Evolutionary conservation across 768 basidiomycete species (phyloP), one percentile per base, ranked within the genome.

Genomic region (Lactifluus hygrophoroides): DNA sequence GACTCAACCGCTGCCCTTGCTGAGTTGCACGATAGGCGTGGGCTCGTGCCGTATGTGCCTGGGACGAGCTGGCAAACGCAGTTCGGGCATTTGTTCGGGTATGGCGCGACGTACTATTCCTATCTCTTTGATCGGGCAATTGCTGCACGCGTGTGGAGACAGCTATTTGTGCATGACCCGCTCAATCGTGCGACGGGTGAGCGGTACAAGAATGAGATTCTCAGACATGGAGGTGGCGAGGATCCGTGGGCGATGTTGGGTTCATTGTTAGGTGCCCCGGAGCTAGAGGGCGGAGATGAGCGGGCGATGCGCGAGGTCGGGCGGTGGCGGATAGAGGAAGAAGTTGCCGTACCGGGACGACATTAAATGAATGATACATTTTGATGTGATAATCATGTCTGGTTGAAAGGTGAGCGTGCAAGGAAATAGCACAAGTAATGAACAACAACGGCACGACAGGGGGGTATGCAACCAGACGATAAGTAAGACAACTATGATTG

Each of bases 71-170:
- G 93, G 77, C 96, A 98, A 67, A 93, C 93, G 0, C 92, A 94
- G 66, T 99, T 99, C 64, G 89, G 90, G 0, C 96, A 99, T 69
- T 74, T 99, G 5, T 94, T 88, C 67, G 93, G 94, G 2, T 99
- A 99, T 65, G 94, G 95, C 5, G 94, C 95, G 14, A 96, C 93
- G 0, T 99, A 99, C 69, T 99, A 99, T 66, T 94, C 93, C 3
- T 99, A 99, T 68, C 78, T 97, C 13, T 94, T 99, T 64, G 96
- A 98, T 64, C 84, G 94, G 5, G 93, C 93, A 4, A 96, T 99
- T 58, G 95, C 96, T 0, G 89, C 89, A 6, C 80, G 88, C n/a
- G 86, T 97, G 0, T 99, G 91, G 88, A 70, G 75, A 10, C 79
- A 82, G 10, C 74, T 95, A 0, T 98, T 98, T 66, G 73, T 76